Conservation (phyloP, 148 eudicot genomes). For the Vaccinium macrocarpon region DNA sequence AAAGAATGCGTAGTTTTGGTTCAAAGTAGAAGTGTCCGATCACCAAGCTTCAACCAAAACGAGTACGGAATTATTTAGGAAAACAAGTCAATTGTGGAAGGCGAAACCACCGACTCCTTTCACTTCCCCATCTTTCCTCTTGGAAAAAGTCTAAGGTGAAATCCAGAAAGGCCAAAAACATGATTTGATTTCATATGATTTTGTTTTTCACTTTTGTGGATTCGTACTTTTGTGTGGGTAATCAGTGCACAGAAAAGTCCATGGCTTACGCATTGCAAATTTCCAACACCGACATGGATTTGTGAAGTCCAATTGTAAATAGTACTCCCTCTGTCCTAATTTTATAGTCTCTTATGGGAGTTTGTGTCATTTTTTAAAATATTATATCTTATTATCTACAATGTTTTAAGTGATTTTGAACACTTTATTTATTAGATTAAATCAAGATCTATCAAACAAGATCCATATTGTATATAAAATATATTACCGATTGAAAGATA, state of each 20-base stretch:
- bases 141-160: neutral
- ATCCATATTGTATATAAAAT: too few relatives aligned
- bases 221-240: neutral
- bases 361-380: too few relatives aligned
- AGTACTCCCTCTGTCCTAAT: too few relatives aligned
- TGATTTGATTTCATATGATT: neutral
- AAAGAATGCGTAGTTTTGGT: neutral
- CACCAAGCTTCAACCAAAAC: neutral
- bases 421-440: too few relatives aligned
- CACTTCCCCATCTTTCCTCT: neutral
- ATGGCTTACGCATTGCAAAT: neutral
- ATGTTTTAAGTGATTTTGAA: too few relatives aligned
- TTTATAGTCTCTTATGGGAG: too few relatives aligned
- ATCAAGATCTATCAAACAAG: too few relatives aligned
- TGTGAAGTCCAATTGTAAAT: neutral
- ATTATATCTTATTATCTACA: too few relatives aligned
- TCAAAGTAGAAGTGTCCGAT: neutral
- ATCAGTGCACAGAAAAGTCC: neutral
- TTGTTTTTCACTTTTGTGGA: neutral
- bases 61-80: neutral
- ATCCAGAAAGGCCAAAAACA: neutral
- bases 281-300: neutral
- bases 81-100: neutral
- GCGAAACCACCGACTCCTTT: neutral
- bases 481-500: too few relatives aligned